These are phyloP conservation scores for Starmerella vitae DNA, from an alignment of 805 yeast species.

Conservation along the genomic window DNA sequence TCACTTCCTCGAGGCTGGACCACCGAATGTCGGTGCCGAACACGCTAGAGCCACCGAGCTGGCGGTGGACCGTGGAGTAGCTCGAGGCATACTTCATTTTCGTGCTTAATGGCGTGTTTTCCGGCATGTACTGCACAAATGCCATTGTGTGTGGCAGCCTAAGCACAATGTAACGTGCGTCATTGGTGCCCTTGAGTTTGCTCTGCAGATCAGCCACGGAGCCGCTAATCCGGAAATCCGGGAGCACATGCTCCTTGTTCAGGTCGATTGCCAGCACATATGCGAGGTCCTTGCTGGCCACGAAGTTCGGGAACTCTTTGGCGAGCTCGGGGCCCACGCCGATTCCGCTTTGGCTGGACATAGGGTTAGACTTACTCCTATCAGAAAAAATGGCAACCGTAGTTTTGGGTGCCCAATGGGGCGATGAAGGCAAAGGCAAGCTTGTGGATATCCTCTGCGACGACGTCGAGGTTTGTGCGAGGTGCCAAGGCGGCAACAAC, in stretches of 20 bases:
- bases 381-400: slow-evolving; percentile 55
- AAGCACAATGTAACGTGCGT: slow-evolving; percentile 41
- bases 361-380: slow-evolving; percentile 18
- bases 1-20: slow-evolving; percentile 44
- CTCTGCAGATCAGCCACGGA: slow-evolving; percentile 29
- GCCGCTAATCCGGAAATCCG: slow-evolving; percentile 22
- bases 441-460: slow-evolving; percentile 91
- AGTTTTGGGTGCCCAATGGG: slow-evolving; percentile 98
- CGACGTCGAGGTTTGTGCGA: slow-evolving; percentile 88
- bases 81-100: slow-evolving; percentile 94
- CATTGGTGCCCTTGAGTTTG: slow-evolving; percentile 26
- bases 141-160: slow-evolving; percentile 28
- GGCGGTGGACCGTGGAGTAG: slow-evolving; percentile 59
- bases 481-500: slow-evolving; percentile 96
- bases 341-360: slow-evolving; percentile 62
- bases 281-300: slow-evolving; percentile 28
- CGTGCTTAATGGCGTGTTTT: slow-evolving; percentile 59
- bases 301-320: slow-evolving; percentile 33
- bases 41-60: slow-evolving; percentile 48
- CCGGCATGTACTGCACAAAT: slow-evolving; percentile 80
- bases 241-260: slow-evolving; percentile 28
- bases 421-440: slow-evolving; percentile 99
- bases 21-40: slow-evolving; percentile 41
- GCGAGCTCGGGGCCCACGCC: slow-evolving; percentile 35
- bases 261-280: slow-evolving; percentile 30